Evolutionary conservation across 768 basidiomycete species (phyloP).

Genomic region (Boletellus sp.): DNA sequence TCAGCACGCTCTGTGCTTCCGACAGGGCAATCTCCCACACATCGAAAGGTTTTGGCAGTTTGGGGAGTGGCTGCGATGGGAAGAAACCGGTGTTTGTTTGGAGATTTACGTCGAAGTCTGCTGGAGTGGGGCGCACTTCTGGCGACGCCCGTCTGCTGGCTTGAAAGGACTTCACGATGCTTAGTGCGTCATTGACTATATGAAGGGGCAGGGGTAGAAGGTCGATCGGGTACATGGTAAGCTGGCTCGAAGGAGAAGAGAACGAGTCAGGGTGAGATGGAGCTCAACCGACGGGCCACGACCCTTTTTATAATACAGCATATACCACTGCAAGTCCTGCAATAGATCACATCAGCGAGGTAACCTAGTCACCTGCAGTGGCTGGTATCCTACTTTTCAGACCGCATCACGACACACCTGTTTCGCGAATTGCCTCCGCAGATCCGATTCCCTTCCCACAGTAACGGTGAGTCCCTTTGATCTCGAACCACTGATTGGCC

Average conservation of each 20-base stretch:
- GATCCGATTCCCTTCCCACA: slow-evolving; percentile 25
- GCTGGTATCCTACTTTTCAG: slow-evolving; percentile 25
- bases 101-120: slow-evolving; percentile 51
- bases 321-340: slow-evolving; percentile 27
- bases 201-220: slow-evolving; percentile 54
- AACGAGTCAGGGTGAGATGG: slow-evolving; percentile 6
- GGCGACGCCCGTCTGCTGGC: slow-evolving; percentile 28
- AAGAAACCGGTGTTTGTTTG: slow-evolving; percentile 74
- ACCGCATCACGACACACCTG: slow-evolving; percentile 27
- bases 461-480: slow-evolving; percentile 13
- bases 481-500: slow-evolving; percentile 22
- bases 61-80: slow-evolving; percentile 60
- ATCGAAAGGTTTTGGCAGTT: slow-evolving; percentile 48
- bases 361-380: slow-evolving; percentile 34
- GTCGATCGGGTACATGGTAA: slow-evolving; percentile 29
- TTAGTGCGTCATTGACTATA: slow-evolving; percentile 45
- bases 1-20: slow-evolving; percentile 50
- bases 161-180: slow-evolving; percentile 44
- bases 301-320: slow-evolving; percentile 30
- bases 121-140: slow-evolving; percentile 34
- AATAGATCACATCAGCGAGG: slow-evolving; percentile 29
- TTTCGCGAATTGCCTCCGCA: slow-evolving; percentile 20
- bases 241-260: slow-evolving; percentile 3
- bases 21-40: slow-evolving; percentile 71
- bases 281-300: neutral